Evolutionary conservation across 306 rosid genomes (phyloP), one percentile per base, ranked within the genome.

Genomic region (Begonia fuchsioides): DNA sequence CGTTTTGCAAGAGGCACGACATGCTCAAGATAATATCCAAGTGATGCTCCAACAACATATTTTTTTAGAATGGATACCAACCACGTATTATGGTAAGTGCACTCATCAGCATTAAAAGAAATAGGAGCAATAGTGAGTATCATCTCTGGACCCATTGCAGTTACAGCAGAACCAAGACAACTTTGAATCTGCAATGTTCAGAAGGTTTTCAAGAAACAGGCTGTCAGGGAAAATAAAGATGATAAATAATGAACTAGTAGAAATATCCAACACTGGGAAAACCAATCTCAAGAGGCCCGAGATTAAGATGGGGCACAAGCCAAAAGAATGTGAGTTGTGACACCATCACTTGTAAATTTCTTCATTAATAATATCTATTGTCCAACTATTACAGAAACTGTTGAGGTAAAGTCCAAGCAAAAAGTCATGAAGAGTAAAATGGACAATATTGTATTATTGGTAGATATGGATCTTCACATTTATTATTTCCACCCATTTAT

Each of bases 71-170:
- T 71, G 11, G 92, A 92, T 59, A 81, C 53, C 62, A 90, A 55
- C 97, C 95, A 90, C 64, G 72, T 60, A 68, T 84, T 90, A 70
- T 65, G 60, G 56, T 67, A 73, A 13, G 77, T 66, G 50, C 63
- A 69, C 19, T 53, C 61, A 14, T 60, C 43, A 62, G 67, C 79
- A 63, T 65, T 63, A 49, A 90, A 64, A 51, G 92, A 72, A 53
- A 90, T 73, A 50, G 94, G 87, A 52, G 81, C 67, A 65, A 74
- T 68, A 19, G 57, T 54, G 38, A 90, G 87, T 50, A 81, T 69
- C 65, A 59, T 79, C 72, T 81, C 95, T 15, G 88, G 84, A 56
- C 97, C 97, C 93, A 90, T 68, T 38, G 92, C 84, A 68, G 64
- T 60, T 53, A 90, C 70, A 39, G 94, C 97, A 51, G 85, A 71